Base-by-base conservation (phyloP, 1,284 basidiomycete species). In the Fomitopsis pinicola region DNA sequence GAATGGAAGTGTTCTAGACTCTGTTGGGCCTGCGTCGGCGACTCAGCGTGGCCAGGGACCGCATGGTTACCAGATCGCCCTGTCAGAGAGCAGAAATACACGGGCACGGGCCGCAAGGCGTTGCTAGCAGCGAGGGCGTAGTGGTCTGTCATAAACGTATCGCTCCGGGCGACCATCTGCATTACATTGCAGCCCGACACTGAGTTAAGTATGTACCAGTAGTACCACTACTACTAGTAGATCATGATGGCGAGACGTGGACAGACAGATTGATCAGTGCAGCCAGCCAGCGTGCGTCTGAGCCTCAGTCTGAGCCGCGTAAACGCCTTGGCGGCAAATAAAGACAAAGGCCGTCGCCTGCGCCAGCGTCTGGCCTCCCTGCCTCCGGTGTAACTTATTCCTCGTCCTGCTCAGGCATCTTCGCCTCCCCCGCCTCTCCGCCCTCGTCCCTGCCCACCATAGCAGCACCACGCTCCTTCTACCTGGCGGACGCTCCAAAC, bases 391-490 rank as follows among this genome's bases (percentile, higher is more conserved):
- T 63, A 63, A 63, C 59, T 62, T 63, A 63, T 63, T 58, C 59
- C 62, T 63, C 55, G 46, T 48, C 56, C 44, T 56, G 50, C 44
- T 59, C 64, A 54, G 59, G 59, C 59, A n/a, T 19, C 45, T 10
- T n/a, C 52, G 53, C 55, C 57, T 57, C 62, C 58, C 36, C 57
- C 56, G 6, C 45, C n/a, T n/a, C 52, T 38, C 50, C 57, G 56
- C 61, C 58, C 42, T 55, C 54, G 57, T 61, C 62, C 22, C 68
- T 68, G 67, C 67, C 64, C 59, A 59, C 65, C 64, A 64, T 63
- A 68, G 68, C 68, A 69, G 68, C 62, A 65, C 65, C 68, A 69
- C 68, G 67, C 63, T 69, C 68, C 56, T 69, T 69, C 58, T 28
- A 53, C 36, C 50, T 54, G 64, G 59, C 66, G 66, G 66, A 66